Evolutionary conservation across 1,284 basidiomycete genomes (phyloP).

Genomic region (Ustilago vetiveriae): DNA sequence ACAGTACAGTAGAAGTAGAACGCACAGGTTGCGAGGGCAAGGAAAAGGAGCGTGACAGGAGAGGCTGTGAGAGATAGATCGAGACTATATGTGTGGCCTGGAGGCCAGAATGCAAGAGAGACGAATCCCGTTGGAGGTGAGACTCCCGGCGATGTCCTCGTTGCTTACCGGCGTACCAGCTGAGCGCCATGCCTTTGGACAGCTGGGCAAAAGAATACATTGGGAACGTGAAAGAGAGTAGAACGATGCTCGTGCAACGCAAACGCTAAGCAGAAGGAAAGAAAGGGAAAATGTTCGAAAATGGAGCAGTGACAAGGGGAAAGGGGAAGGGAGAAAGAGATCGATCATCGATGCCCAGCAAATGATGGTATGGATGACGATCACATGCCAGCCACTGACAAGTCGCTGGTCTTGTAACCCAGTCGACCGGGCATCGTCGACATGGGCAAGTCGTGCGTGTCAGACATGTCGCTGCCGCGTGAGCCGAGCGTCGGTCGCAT

Average conservation of each 20-base stretch:
- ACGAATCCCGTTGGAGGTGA: constrained; percentile 22
- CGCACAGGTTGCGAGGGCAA: constrained; percentile 7
- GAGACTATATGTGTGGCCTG: background rate
- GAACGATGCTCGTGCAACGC: background rate
- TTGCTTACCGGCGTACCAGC: constrained; percentile 8
- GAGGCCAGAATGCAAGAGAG: constrained; percentile 18
- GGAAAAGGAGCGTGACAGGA: constrained; percentile 5
- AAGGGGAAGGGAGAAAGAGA: background rate
- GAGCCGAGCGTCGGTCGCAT: constrained; percentile 19
- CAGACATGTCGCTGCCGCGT: constrained; percentile 7
- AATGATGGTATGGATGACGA: background rate
- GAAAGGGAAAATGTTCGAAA: background rate
- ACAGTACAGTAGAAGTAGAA: constrained; percentile 7
- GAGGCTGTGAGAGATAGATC: constrained; percentile 2
- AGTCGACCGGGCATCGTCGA: constrained; percentile 15
- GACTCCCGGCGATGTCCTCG: constrained; percentile 41
- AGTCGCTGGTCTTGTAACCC: constrained; percentile 40
- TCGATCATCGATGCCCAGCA: too few species aligned
- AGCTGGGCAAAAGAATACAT: background rate
- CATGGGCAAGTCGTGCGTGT: constrained; percentile 6
- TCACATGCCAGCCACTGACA: constrained; percentile 26
- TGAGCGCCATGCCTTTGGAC: background rate
- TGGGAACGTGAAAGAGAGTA: background rate
- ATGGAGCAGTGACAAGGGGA: background rate
- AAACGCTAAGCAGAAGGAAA: background rate